Conservation (phyloP, 345 rosid species). For the Populus alba region DNA sequence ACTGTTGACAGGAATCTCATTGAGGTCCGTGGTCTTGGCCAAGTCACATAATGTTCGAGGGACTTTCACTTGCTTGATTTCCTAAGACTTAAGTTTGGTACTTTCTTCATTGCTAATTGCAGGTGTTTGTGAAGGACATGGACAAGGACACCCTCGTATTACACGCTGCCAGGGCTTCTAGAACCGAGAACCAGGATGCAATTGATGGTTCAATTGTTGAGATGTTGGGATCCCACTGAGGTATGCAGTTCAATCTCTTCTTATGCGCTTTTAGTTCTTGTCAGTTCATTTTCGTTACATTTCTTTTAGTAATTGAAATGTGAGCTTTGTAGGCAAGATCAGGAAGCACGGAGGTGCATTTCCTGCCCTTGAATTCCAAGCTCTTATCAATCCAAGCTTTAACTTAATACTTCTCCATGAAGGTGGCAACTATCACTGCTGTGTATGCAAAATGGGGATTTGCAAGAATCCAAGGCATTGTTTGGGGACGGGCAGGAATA, state of each 20-base stretch:
- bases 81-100: too few relatives aligned
- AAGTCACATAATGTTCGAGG: background rate
- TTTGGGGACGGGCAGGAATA: slow-evolving; percentile 86
- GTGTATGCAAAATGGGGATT: slow-evolving; percentile 69
- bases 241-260: slow-evolving; percentile 22
- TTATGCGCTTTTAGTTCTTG: background rate
- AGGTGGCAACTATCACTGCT: slow-evolving; percentile 67
- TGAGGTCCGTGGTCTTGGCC: slow-evolving; percentile 19
- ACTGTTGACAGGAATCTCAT: slow-evolving; percentile 68
- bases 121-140: slow-evolving; percentile 60
- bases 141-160: slow-evolving; percentile 62
- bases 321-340: slow-evolving; percentile 56
- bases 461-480: slow-evolving; percentile 60
- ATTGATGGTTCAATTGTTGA: slow-evolving; percentile 88
- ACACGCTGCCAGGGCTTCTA: slow-evolving; percentile 82
- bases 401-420: background rate
- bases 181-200: slow-evolving; percentile 87
- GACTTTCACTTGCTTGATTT: background rate
- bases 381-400: background rate
- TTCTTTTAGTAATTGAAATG: background rate
- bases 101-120: background rate
- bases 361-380: slow-evolving; percentile 55
- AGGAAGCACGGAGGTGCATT: slow-evolving; percentile 69
- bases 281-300: background rate
- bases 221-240: slow-evolving; percentile 82